Conservation (phyloP, 1,284 basidiomycete genomes). For the Paramarasmius palmivorus region DNA sequence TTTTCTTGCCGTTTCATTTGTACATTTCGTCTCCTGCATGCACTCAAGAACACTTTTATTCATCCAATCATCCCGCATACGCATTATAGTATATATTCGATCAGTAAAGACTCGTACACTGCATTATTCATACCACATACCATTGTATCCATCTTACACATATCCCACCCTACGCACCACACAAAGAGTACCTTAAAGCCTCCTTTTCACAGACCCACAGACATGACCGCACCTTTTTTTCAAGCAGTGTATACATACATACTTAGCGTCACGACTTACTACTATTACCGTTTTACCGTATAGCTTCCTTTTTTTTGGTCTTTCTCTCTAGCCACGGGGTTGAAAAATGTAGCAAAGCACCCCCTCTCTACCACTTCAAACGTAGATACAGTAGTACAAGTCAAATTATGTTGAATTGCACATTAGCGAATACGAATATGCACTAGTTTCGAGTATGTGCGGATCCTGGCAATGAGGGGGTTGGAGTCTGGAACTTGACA, state of each 20-base stretch:
- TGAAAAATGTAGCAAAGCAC: not conserved
- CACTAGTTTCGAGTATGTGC: too few relatives aligned
- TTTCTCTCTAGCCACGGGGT: not conserved
- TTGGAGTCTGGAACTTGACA: too few relatives aligned
- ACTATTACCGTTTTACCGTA: not conserved
- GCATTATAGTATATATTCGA: not conserved
- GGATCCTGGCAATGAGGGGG: too few relatives aligned
- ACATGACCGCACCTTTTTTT: too few relatives aligned
- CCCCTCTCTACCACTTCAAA: not conserved
- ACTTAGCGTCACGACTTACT: not conserved
- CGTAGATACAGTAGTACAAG: too few relatives aligned
- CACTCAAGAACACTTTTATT: not conserved
- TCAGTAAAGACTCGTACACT: not conserved
- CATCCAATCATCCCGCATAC: not conserved
- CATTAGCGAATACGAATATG: too few relatives aligned
- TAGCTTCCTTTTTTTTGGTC: not conserved
- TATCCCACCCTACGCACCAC: not conserved
- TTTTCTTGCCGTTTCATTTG: not conserved
- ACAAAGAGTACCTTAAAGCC: too few relatives aligned
- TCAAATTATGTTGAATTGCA: too few relatives aligned
- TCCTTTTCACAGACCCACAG: too few relatives aligned
- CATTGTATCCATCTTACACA: not conserved
- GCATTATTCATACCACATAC: not conserved
- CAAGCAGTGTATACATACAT: too few relatives aligned
- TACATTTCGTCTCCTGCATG: not conserved